Evolutionary conservation across 257 asterid genomes (phyloP).

Genomic region (Primulina huaijiensis): DNA sequence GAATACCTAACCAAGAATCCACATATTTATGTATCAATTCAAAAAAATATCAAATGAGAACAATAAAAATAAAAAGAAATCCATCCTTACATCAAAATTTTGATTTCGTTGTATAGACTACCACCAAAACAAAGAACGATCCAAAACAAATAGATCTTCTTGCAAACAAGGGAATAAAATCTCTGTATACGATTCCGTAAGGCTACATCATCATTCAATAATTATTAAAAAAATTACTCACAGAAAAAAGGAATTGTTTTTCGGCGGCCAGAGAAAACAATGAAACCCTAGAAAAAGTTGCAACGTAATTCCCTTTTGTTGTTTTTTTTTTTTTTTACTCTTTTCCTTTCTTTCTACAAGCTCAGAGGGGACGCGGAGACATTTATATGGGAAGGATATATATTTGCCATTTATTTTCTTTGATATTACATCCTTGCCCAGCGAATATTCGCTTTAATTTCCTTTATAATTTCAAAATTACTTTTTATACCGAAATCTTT

Average conservation of each 20-base stretch:
- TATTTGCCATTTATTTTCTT: background rate
- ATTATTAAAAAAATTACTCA: background rate
- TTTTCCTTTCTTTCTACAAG: too few relatives aligned
- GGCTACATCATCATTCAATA: background rate
- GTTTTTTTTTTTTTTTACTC: too few relatives aligned
- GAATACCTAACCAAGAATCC: background rate
- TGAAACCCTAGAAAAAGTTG: background rate
- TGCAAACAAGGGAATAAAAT: background rate
- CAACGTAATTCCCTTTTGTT: too few relatives aligned
- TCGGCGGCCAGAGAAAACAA: background rate
- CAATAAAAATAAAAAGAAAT: background rate
- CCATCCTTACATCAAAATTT: constrained; percentile 22
- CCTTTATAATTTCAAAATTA: too few relatives aligned
- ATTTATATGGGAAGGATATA: background rate
- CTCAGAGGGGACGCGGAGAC: background rate
- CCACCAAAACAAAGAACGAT: background rate
- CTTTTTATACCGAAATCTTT: too few relatives aligned
- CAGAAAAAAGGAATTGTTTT: background rate
- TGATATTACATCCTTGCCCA: background rate
- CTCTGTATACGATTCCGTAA: background rate
- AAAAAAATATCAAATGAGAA: background rate
- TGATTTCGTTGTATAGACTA: background rate
- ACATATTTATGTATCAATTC: background rate
- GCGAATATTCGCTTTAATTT: background rate
- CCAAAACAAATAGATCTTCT: too few relatives aligned